phyloP scores from a whole-genome alignment of 352 stramenopile species.

The Plasmopara halstedii region DNA sequence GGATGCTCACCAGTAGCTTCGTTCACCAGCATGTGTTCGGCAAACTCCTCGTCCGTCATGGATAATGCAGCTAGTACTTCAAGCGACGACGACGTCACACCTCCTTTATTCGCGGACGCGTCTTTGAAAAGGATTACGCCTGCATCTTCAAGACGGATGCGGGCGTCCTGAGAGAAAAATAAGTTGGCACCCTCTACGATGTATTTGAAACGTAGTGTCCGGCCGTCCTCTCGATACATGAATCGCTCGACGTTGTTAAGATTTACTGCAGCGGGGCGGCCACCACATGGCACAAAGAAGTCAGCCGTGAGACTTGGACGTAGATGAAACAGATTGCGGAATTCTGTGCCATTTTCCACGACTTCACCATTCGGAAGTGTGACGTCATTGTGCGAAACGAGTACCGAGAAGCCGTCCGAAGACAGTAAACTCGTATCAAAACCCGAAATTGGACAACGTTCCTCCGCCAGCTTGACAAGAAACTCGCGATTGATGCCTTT shows the following conservation, averaged over 20 bases:
- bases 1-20: conserved; percentile 44
- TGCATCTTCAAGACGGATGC: conserved; percentile 90
- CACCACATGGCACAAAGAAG: conserved; percentile 95
- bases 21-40: conserved; percentile 75
- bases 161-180: conserved; percentile 94
- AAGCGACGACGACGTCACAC: conserved; percentile 71
- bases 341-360: conserved; percentile 91
- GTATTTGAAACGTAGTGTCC: conserved; percentile 86
- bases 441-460: conserved; percentile 80
- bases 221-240: conserved; percentile 58
- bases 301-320: conserved; percentile 87
- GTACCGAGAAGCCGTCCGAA: conserved; percentile 50
- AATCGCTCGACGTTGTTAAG: conserved; percentile 92
- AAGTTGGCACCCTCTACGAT: conserved; percentile 98
- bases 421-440: conserved; percentile 83
- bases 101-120: conserved; percentile 88
- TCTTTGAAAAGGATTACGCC: conserved; percentile 97
- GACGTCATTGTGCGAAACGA: conserved; percentile 68
- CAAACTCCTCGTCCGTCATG: conserved; percentile 72
- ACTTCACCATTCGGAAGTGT: conserved; percentile 58
- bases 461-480: conserved; percentile 89
- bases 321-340: conserved; percentile 97
- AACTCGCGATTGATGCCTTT: conserved; percentile 89
- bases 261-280: conserved; percentile 94
- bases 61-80: conserved; percentile 69